A percentile compares a stretch with the other conserved stretches of the same genome.
Conservation (phyloP, 495 filamentous ascomycete genomes). For the Collariella sp. region DNA sequence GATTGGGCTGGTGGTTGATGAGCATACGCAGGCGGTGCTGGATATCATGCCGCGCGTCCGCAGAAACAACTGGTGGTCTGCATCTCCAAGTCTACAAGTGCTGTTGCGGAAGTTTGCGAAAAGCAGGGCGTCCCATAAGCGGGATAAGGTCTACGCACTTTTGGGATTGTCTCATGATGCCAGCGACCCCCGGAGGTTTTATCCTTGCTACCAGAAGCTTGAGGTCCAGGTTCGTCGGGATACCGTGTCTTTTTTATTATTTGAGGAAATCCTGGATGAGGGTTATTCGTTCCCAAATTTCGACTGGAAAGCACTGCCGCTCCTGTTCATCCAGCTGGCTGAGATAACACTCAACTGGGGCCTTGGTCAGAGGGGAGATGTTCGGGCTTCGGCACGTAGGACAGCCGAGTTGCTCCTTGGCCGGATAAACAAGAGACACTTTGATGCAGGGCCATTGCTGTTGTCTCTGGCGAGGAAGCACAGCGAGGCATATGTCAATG, state of each 20-base stretch:
- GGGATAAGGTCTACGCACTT: constrained; percentile 32
- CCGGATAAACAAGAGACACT: too few species aligned
- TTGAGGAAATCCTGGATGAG: not conserved
- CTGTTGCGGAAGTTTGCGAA: constrained; percentile 23
- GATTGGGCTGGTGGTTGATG: not conserved
- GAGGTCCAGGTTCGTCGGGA: not conserved
- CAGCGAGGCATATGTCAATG: too few species aligned
- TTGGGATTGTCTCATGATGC: constrained; percentile 24
- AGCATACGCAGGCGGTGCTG: constrained; percentile 26
- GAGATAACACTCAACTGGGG: not conserved
- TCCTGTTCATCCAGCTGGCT: not conserved
- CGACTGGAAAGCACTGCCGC: too few species aligned
- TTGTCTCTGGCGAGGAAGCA: too few species aligned
- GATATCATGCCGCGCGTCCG: constrained; percentile 30
- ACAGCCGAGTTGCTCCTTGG: too few species aligned
- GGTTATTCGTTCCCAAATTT: not conserved
- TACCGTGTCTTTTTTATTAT: not conserved
- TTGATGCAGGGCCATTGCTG: too few species aligned
- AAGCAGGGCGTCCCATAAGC: constrained; percentile 24
- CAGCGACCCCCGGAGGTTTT: not conserved
- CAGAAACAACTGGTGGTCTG: constrained; percentile 24
- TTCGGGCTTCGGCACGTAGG: too few species aligned
- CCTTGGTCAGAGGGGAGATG: too few species aligned
- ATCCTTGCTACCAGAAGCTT: not conserved
- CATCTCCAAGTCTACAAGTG: constrained; percentile 20